Evolutionary conservation across 176 grass and related monocot genomes (phyloP).

Genomic region (Metroxylon sagu): DNA sequence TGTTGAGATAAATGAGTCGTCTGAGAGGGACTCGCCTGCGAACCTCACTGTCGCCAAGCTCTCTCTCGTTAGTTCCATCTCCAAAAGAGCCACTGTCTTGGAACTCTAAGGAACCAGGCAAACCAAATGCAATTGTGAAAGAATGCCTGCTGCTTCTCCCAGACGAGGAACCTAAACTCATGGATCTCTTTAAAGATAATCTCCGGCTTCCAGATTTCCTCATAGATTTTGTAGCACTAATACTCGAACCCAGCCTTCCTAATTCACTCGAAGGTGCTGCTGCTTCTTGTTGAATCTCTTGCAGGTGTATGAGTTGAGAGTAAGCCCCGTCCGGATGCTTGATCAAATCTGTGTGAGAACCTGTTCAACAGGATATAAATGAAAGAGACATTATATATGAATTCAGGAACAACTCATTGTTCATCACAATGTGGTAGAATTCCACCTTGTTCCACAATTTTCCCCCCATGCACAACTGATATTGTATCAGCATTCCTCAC

Average conservation of each 20-base stretch:
- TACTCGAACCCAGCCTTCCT: constrained; percentile 20
- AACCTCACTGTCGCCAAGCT: constrained; percentile 10
- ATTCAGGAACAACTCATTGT: too few species aligned
- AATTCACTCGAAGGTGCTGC: constrained; percentile 15
- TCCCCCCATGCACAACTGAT: constrained; percentile 70
- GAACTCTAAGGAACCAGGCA: constrained; percentile 36
- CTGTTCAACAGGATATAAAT: constrained; percentile 19
- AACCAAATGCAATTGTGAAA: constrained; percentile 23
- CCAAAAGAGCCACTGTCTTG: not conserved
- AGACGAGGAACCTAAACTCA: constrained; percentile 44
- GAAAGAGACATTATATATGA: too few species aligned
- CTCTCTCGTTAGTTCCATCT: constrained; percentile 13
- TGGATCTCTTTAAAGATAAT: constrained; percentile 9
- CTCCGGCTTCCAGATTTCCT: constrained; percentile 3
- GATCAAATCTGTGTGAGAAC: constrained; percentile 54
- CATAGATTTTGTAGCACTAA: constrained; percentile 10
- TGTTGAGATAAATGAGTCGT: constrained; percentile 66
- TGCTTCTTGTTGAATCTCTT: constrained; percentile 34
- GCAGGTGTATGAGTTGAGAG: constrained; percentile 68
- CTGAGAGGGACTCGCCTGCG: constrained; percentile 38
- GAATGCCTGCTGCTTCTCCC: constrained; percentile 38
- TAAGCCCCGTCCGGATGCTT: constrained; percentile 54
- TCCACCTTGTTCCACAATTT: constrained; percentile 83
- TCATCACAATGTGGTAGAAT: not conserved
- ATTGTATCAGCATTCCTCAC: constrained; percentile 71